Evolutionary conservation across 805 yeast species (phyloP).

Genomic region (Middelhovenomyces tepae): DNA sequence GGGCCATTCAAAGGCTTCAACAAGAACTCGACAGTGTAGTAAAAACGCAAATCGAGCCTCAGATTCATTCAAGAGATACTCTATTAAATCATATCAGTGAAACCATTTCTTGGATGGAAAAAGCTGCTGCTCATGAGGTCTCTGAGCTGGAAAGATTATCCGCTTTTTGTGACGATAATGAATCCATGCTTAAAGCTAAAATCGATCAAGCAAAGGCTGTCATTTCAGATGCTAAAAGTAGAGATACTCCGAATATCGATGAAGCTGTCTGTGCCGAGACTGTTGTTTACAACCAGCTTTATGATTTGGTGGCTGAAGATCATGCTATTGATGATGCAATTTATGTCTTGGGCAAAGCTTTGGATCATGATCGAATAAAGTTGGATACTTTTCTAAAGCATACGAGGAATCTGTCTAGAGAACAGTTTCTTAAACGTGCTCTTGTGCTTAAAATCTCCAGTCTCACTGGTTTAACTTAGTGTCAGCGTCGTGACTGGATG

Average conservation of each 20-base stretch:
- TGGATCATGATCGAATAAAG: slow-evolving; percentile 39
- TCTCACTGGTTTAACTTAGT: slow-evolving; percentile 12
- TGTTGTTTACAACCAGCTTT: slow-evolving; percentile 49
- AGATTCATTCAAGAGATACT: slow-evolving; percentile 19
- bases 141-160: slow-evolving; percentile 22
- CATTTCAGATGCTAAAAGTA: slow-evolving; percentile 26
- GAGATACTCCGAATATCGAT: slow-evolving; percentile 32
- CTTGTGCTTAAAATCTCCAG: slow-evolving; percentile 33
- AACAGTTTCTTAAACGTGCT: slow-evolving; percentile 49
- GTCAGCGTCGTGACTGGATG: neutral
- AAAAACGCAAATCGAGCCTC: slow-evolving; percentile 19
- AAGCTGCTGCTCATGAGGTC: slow-evolving; percentile 30
- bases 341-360: slow-evolving; percentile 47
- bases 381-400: slow-evolving; percentile 38
- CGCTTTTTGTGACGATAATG: slow-evolving; percentile 24
- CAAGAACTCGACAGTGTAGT: slow-evolving; percentile 20
- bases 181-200: slow-evolving; percentile 23
- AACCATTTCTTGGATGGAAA: slow-evolving; percentile 29
- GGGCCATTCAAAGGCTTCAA: slow-evolving; percentile 19
- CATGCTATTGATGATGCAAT: slow-evolving; percentile 65
- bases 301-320: slow-evolving; percentile 55
- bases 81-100: slow-evolving; percentile 28
- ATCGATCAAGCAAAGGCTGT: slow-evolving; percentile 25
- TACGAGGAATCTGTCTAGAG: slow-evolving; percentile 49
- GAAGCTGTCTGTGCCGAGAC: slow-evolving; percentile 43